Percentiles rank a stretch among this genome's conserved stretches.
These are phyloP conservation scores for Podaxis carcinomalis DNA, from an alignment of 768 basidiomycete species.

Conservation along the genomic window DNA sequence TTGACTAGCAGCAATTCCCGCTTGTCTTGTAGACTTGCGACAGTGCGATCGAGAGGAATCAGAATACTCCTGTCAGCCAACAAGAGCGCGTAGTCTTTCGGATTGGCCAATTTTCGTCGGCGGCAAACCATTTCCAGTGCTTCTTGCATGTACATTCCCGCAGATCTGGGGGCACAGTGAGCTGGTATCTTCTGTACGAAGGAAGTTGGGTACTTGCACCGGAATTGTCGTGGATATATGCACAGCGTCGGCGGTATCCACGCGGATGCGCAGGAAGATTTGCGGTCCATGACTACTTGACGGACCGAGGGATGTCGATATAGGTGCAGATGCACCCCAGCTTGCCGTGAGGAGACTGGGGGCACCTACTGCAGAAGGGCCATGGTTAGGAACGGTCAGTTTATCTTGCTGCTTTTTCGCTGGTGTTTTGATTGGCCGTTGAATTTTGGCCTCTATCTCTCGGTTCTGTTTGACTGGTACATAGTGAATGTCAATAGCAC, in stretches of 20 bases:
- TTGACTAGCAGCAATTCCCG: conserved; percentile 79
- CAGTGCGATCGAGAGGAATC: conserved; percentile 90
- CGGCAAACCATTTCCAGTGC: conserved; percentile 82
- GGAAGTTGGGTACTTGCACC: conserved; percentile 54
- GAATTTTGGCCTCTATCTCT: conserved; percentile 73
- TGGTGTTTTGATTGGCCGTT: conserved; percentile 71
- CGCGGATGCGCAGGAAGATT: conserved; percentile 77
- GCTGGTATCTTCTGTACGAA: background rate
- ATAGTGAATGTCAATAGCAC: conserved; percentile 22
- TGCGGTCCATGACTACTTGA: conserved; percentile 73
- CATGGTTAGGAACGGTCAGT: conserved; percentile 37
- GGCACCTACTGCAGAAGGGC: conserved; percentile 30
- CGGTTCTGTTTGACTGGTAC: conserved; percentile 67
- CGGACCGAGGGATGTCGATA: conserved; percentile 68
- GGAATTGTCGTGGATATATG: conserved; percentile 89
- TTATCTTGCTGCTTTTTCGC: conserved; percentile 53
- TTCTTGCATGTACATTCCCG: conserved; percentile 97
- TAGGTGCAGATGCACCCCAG: conserved; percentile 38
- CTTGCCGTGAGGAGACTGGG: conserved; percentile 47
- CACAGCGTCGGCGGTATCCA: conserved; percentile 77
- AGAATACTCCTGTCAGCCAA: conserved; percentile 66
- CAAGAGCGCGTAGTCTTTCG: conserved; percentile 82
- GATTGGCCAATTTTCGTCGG: conserved; percentile 59
- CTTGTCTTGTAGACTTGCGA: conserved; percentile 90
- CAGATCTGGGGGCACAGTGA: conserved; percentile 43